phyloP scores from a whole-genome alignment of 306 rosid genomes.

The Herpetospermum pedunculosum region DNA sequence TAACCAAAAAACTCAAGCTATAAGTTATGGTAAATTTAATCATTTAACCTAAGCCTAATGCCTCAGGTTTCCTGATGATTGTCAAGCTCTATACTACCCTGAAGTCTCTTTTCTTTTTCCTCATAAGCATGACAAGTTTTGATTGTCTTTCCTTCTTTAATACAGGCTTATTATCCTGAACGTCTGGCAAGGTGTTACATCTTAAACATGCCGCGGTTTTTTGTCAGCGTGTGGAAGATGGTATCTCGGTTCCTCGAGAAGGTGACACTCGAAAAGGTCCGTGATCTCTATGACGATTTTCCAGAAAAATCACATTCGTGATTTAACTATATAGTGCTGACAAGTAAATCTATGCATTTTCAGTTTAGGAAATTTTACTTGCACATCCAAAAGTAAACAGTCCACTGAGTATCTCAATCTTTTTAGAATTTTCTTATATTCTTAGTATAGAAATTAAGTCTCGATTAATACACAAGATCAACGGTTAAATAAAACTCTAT shows the following conservation, averaged over 20 bases:
- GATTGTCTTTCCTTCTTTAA: not conserved
- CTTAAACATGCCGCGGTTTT: constrained; percentile 77
- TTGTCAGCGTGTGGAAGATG: constrained; percentile 80
- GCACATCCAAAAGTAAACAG: not conserved
- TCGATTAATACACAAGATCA: too few relatives aligned
- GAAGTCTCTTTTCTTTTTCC: not conserved
- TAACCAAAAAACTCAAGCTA: not conserved
- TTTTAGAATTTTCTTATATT: too few relatives aligned
- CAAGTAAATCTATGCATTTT: not conserved
- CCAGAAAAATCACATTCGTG: not conserved
- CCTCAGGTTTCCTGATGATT: not conserved
- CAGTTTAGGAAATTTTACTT: not conserved
- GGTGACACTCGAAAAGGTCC: constrained; percentile 74
- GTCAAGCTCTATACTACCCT: not conserved
- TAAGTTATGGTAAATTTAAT: too few relatives aligned
- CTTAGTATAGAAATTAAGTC: too few relatives aligned
- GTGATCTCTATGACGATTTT: not conserved
- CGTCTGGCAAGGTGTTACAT: constrained; percentile 62
- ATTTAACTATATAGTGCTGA: not conserved
- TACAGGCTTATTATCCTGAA: constrained; percentile 90
- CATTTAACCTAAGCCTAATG: too few relatives aligned
- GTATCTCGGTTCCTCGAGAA: constrained; percentile 74
- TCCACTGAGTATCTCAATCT: too few relatives aligned
- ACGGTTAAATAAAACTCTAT: too few relatives aligned
- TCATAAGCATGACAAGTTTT: not conserved